Percentiles rank a stretch among this genome's conserved stretches.
These are phyloP conservation scores for Grosmannia huntii DNA, from an alignment of 2,329 filamentous ascomycete species.

Conservation along the genomic window DNA sequence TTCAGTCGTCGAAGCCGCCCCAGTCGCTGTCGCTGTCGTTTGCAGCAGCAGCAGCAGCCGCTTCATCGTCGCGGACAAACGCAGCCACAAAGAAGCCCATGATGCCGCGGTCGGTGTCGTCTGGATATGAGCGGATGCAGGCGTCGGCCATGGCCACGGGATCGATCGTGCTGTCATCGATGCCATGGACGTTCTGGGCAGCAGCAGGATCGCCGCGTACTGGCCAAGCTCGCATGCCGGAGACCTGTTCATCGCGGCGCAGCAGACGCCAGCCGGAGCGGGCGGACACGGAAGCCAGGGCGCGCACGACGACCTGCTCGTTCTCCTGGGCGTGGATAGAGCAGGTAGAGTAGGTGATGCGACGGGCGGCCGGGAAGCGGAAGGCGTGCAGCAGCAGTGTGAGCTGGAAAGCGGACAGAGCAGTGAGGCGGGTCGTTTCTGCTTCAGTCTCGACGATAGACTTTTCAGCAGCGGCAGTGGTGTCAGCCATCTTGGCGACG, in stretches of 20 bases:
- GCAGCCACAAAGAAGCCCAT: slow-evolving; percentile 96
- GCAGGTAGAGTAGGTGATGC: slow-evolving; percentile 88
- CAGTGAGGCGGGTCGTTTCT: slow-evolving; percentile 53
- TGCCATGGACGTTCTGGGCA: background rate
- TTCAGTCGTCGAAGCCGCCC: slow-evolving; percentile 13
- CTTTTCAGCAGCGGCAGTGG: too few species aligned
- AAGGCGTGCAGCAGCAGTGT: slow-evolving; percentile 75
- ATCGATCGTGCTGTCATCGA: background rate
- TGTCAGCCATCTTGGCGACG: too few species aligned
- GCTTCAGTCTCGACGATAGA: slow-evolving; percentile 21
- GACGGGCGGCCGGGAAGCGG: slow-evolving; percentile 58
- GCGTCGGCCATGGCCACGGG: slow-evolving; percentile 44
- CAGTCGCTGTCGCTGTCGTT: slow-evolving; percentile 7
- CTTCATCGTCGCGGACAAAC: slow-evolving; percentile 49
- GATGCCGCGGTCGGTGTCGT: slow-evolving; percentile 59
- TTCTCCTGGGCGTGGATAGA: slow-evolving; percentile 83
- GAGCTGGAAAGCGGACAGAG: slow-evolving; percentile 72
- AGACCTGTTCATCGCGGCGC: slow-evolving; percentile 56
- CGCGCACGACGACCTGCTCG: slow-evolving; percentile 65
- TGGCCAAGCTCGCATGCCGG: slow-evolving; percentile 64
- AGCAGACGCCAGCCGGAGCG: slow-evolving; percentile 67
- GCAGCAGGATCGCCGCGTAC: slow-evolving; percentile 43
- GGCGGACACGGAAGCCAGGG: slow-evolving; percentile 53
- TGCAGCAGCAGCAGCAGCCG: background rate
- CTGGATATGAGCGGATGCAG: slow-evolving; percentile 72